Base-by-base conservation (phyloP, 306 rosid genomes). In the Quercus rubra region DNA sequence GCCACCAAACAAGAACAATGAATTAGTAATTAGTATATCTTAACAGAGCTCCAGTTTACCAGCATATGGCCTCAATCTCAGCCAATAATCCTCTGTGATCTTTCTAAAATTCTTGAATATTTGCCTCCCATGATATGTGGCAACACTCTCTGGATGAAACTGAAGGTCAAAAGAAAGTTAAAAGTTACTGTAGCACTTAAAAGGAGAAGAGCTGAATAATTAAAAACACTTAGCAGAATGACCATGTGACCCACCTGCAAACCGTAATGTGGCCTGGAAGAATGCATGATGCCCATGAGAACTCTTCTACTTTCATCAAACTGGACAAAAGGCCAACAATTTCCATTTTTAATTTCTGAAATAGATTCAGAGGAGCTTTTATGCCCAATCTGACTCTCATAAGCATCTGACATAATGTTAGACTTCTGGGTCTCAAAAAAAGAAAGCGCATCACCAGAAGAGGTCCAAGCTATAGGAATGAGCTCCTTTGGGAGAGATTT, bases 131-230 rank as follows among this genome's bases (percentile, higher is more conserved):
- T 91, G 86, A 84, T 82, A 78, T 74, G 98, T 93, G 33, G 97
- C 99, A 82, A 96, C 86, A 87, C 99, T 96, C 89, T 96, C 99
- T 68, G 99, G 99, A 89, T 96, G 99, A 86, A 96, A 96, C 99
- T 96, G 98, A 78, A 66, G 81, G 79, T 80, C 80, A 89, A 85
- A 84, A 69, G 33, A 23, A 62, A 73, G 85, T 81, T 78, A 77
- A 5, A 78, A 80, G 80, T 12, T 12, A 49, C 15, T 43, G 70
- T 71, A 77, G 28, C 74, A 38, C 18, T 15, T 55, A 74, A 63
- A 63, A 31, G 30, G 74, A 80, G 72, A 35, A 84, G 78, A 73
- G 28, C 61, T 59, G 35, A 31, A 12, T 5, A 73, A 72, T 49
- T 23, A 73, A 14, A 81, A 85, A 73, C 51, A 33, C 35, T 6